These are phyloP conservation scores for Phytophthora colocasiae DNA, from an alignment of 352 stramenopile genomes.

Conservation along the genomic window DNA sequence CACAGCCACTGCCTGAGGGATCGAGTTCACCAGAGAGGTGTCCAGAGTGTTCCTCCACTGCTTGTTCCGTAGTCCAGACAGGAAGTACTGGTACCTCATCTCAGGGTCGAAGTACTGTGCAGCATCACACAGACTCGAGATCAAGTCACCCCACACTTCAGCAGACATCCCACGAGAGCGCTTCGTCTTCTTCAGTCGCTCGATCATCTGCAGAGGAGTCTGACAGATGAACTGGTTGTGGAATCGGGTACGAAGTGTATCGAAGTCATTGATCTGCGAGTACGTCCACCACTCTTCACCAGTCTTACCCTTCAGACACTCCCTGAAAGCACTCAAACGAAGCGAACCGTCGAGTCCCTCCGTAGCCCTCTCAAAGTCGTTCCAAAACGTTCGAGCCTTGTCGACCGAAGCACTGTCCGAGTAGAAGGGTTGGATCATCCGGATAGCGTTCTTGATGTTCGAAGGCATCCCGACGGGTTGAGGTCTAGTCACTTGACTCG, in stretches of 20 bases:
- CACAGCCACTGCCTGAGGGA: not conserved
- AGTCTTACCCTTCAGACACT: not conserved
- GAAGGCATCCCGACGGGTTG: too few species aligned
- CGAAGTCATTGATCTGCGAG: not conserved
- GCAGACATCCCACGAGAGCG: not conserved
- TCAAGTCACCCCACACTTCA: not conserved
- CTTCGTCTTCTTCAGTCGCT: not conserved
- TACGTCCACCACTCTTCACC: not conserved
- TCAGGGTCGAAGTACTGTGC: not conserved
- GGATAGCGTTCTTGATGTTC: too few species aligned
- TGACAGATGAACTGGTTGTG: slow-evolving; percentile 8
- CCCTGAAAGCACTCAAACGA: too few species aligned
- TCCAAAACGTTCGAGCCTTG: not conserved
- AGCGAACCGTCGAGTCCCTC: not conserved
- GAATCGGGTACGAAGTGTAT: not conserved
- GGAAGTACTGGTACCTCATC: not conserved
- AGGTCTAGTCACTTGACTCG: too few species aligned
- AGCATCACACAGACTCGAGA: not conserved
- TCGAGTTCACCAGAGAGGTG: not conserved
- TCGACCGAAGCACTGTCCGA: not conserved
- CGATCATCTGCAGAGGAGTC: slow-evolving; percentile 7
- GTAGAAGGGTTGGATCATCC: not conserved
- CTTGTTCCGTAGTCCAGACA: not conserved
- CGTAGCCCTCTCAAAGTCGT: not conserved
- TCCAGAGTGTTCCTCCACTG: not conserved